phyloP scores from a whole-genome alignment of 208 protist genomes.

The Leishmania braziliensis region DNA sequence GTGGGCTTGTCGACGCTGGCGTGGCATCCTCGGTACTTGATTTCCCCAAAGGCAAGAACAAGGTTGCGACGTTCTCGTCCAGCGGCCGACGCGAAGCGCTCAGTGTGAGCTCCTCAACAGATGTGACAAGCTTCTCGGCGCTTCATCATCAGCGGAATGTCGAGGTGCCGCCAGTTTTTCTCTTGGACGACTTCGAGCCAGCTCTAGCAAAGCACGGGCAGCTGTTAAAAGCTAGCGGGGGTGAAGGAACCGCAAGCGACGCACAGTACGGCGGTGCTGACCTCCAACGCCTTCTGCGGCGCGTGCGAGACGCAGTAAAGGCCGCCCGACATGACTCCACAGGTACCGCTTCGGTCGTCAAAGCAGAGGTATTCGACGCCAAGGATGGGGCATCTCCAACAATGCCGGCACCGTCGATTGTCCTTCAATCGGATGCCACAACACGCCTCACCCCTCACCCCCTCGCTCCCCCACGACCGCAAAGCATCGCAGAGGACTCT shows the following conservation, averaged over 20 bases:
- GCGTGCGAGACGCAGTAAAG: background rate
- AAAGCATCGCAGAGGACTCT: slow-evolving; percentile 59
- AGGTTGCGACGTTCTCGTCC: background rate
- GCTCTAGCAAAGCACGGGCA: background rate
- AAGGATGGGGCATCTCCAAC: background rate
- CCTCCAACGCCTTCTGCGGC: background rate
- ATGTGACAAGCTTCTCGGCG: background rate
- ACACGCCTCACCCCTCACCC: slow-evolving; percentile 27
- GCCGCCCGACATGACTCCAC: background rate
- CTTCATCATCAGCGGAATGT: slow-evolving; percentile 10
- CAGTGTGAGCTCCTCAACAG: background rate
- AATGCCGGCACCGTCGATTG: slow-evolving; percentile 4
- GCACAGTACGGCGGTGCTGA: too few species aligned
- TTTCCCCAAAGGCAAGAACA: background rate
- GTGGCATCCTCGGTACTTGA: background rate
- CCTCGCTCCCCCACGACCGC: slow-evolving; percentile 40
- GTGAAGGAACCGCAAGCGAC: background rate
- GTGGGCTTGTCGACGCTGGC: background rate
- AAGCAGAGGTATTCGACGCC: background rate
- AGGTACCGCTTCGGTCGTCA: background rate
- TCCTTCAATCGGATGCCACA: background rate
- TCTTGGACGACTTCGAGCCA: slow-evolving; percentile 2
- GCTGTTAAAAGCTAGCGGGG: background rate
- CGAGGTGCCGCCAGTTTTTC: slow-evolving; percentile 25
- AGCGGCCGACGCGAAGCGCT: background rate